A percentile compares a stretch with the other conserved stretches of the same genome.
Evolutionary conservation across 306 rosid species (phyloP).

Genomic region (Dalbergia cochinchinensis): DNA sequence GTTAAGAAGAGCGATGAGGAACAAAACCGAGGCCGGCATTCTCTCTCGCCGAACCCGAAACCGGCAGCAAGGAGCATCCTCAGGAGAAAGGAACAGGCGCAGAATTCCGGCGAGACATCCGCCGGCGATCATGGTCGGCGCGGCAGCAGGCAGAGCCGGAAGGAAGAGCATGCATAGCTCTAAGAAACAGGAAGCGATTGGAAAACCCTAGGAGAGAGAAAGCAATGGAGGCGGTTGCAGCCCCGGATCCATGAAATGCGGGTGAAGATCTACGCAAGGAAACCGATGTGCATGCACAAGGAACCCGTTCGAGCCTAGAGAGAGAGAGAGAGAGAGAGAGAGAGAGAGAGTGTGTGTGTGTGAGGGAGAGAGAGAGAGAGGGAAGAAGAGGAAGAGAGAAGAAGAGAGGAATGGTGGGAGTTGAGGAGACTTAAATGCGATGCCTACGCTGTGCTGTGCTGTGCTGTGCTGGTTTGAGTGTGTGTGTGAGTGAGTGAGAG

Average conservation of each 20-base stretch:
- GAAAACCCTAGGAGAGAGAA: slow-evolving; percentile 83
- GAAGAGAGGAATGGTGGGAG: neutral
- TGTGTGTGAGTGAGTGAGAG: neutral
- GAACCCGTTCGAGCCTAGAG: neutral
- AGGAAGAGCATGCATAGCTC: slow-evolving; percentile 51
- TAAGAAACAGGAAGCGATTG: neutral
- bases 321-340: neutral
- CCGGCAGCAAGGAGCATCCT: slow-evolving; percentile 55
- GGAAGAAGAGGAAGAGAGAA: neutral
- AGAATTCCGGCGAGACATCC: slow-evolving; percentile 42
- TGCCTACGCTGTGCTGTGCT: neutral
- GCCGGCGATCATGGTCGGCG: slow-evolving; percentile 45
- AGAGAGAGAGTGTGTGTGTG: slow-evolving; percentile 8
- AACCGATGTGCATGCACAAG: neutral
- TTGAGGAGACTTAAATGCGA: slow-evolving; percentile 58
- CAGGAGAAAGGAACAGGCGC: slow-evolving; percentile 44
- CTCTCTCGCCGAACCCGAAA: slow-evolving; percentile 51
- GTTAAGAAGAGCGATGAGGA: slow-evolving; percentile 62
- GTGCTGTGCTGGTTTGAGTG: slow-evolving; percentile 7
- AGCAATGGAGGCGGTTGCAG: slow-evolving; percentile 54
- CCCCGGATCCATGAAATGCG: slow-evolving; percentile 87
- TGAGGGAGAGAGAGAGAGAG: neutral
- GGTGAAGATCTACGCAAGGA: slow-evolving; percentile 58
- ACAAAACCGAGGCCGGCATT: slow-evolving; percentile 69
- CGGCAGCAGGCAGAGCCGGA: slow-evolving; percentile 31